These are phyloP conservation scores for Zalaria sp. DNA, from an alignment of 2,329 filamentous ascomycete genomes.

Conservation along the genomic window DNA sequence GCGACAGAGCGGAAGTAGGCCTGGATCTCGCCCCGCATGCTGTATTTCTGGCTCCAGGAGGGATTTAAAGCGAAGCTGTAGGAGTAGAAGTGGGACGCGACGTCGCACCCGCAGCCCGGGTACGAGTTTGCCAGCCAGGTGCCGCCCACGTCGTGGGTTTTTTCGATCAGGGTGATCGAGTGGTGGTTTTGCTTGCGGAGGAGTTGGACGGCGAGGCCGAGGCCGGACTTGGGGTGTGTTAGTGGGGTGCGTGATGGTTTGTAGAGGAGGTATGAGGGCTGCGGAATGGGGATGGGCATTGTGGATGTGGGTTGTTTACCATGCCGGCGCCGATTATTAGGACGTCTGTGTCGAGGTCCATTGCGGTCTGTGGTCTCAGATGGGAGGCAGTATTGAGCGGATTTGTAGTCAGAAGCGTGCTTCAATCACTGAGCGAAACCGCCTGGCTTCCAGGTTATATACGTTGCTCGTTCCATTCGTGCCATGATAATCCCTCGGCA, in stretches of 20 bases:
- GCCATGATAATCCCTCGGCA: too few relatives aligned
- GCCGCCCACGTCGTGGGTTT: conserved; percentile 22
- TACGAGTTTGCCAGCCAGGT: conserved; percentile 23
- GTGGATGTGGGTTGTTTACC: background rate
- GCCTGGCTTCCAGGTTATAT: too few relatives aligned
- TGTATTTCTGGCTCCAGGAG: conserved; percentile 13
- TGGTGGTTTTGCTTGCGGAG: conserved; percentile 23
- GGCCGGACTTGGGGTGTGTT: conserved; percentile 15
- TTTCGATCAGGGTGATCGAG: conserved; percentile 31
- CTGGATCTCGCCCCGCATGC: conserved; percentile 6
- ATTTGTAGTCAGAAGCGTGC: too few relatives aligned
- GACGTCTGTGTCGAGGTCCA: conserved; percentile 24
- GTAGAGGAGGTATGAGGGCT: too few relatives aligned
- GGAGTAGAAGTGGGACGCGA: conserved; percentile 16
- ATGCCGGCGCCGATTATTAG: conserved; percentile 38
- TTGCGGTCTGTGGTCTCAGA: too few relatives aligned
- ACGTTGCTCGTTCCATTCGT: too few relatives aligned
- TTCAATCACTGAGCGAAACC: too few relatives aligned
- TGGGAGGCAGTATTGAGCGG: too few relatives aligned
- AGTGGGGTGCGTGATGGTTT: too few relatives aligned
- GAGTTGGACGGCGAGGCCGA: conserved; percentile 33
- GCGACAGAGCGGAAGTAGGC: conserved; percentile 9
- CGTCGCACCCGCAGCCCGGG: conserved; percentile 16
- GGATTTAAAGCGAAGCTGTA: conserved; percentile 19
- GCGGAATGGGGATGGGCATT: too few relatives aligned